Evolutionary conservation across 371 early-diverging fungal species (phyloP).

Genomic region (Mortierella sp.): DNA sequence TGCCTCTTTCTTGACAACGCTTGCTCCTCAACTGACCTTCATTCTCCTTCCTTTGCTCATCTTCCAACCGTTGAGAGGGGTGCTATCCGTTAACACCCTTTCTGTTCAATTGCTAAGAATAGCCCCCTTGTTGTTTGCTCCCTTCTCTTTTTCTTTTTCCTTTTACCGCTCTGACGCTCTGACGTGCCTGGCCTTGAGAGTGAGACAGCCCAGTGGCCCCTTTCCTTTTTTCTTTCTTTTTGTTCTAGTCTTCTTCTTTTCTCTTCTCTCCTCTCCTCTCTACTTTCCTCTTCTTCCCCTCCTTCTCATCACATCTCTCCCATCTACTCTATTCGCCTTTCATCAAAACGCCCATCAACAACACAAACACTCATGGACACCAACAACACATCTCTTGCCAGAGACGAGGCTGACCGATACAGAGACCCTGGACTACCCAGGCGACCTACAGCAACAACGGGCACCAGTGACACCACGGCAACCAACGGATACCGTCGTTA

Average conservation of each 20-base stretch:
- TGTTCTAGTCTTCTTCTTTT: neutral
- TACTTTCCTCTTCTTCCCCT: neutral
- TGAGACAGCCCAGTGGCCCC: slow-evolving; percentile 5
- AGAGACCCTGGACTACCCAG: slow-evolving; percentile 10
- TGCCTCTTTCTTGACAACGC: no score
- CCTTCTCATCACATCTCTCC: neutral
- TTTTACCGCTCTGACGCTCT: slow-evolving; percentile 7
- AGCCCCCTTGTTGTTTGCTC: neutral
- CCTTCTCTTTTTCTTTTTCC: neutral
- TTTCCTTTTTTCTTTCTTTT: neutral
- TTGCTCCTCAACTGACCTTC: no score
- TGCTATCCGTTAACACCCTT: neutral
- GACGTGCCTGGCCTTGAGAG: neutral
- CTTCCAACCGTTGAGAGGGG: neutral
- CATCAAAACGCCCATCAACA: slow-evolving; percentile 1
- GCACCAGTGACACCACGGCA: neutral
- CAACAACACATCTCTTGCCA: neutral
- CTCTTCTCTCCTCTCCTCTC: neutral
- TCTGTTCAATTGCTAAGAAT: neutral
- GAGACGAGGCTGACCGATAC: slow-evolving; percentile 36
- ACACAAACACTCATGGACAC: neutral
- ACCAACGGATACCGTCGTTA: slow-evolving; percentile 33
- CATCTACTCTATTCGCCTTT: neutral
- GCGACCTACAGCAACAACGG: slow-evolving; percentile 2
- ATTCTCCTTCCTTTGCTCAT: neutral